Conservation (phyloP, 2,329 filamentous ascomycete species). For the Aspergillus aculeatinus region DNA sequence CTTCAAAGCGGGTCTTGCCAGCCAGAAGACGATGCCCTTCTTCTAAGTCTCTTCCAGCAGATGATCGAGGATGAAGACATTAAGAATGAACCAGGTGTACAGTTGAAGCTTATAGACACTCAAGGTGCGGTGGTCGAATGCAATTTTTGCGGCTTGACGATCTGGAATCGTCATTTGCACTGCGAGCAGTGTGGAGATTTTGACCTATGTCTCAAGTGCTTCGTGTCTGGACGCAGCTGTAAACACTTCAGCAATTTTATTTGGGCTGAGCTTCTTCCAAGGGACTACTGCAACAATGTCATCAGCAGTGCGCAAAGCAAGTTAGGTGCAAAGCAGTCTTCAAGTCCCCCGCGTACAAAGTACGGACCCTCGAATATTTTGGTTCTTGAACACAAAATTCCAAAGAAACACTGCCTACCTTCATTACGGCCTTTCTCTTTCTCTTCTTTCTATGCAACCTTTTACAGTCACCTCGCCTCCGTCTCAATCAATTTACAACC, state of each 20-base stretch:
- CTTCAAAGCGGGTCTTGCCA: constrained; percentile 15
- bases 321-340: background rate
- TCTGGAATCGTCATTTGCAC: constrained; percentile 41
- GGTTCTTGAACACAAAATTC: background rate
- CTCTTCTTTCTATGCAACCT: background rate
- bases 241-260: constrained; percentile 33
- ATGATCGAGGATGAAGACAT: constrained; percentile 35
- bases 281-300: constrained; percentile 28
- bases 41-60: constrained; percentile 30
- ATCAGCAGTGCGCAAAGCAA: constrained; percentile 5
- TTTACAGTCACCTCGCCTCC: background rate
- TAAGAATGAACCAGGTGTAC: constrained; percentile 20
- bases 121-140: constrained; percentile 36
- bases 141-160: constrained; percentile 39
- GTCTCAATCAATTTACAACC: background rate
- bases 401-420: background rate
- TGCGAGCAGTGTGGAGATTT: constrained; percentile 39
- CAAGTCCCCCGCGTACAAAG: constrained; percentile 1
- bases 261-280: constrained; percentile 35
- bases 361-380: constrained; percentile 1
- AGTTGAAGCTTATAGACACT: constrained; percentile 29
- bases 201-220: constrained; percentile 37
- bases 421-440: background rate
- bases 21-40: constrained; percentile 25
- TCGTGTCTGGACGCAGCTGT: constrained; percentile 37